Conservation (phyloP, 2,329 filamentous ascomycete genomes). For the Penicillium sp. region DNA sequence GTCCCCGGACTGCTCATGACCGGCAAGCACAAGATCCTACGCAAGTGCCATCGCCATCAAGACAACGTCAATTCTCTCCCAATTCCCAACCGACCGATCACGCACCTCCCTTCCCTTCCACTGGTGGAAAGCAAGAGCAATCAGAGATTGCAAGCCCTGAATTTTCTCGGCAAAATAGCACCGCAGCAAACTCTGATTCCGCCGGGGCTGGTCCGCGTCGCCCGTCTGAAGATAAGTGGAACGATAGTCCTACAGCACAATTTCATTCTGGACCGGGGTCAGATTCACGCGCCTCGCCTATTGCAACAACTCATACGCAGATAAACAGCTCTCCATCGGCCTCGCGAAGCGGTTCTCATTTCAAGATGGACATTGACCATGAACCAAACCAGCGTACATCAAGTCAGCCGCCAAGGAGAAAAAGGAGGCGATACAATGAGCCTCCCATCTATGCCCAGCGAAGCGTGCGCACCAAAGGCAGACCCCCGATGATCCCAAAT, state of each 20-base stretch:
- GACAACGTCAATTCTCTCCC: conserved; percentile 33
- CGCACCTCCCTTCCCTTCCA: conserved; percentile 40
- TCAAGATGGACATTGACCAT: conserved; percentile 27
- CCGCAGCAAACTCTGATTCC: conserved; percentile 27
- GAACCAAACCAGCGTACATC: conserved; percentile 20
- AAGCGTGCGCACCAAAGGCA: conserved; percentile 43
- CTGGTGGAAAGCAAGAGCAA: conserved; percentile 65
- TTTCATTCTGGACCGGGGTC: conserved; percentile 16
- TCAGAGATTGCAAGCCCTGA: conserved; percentile 79
- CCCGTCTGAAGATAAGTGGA: conserved; percentile 29
- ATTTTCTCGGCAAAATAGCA: conserved; percentile 49
- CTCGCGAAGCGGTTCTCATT: conserved; percentile 15
- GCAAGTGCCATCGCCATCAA: conserved; percentile 31
- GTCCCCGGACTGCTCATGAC: conserved; percentile 35
- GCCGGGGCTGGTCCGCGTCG: conserved; percentile 22
- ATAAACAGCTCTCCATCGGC: conserved; percentile 32
- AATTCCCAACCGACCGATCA: conserved; percentile 39
- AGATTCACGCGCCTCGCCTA: conserved; percentile 14
- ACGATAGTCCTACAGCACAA: conserved; percentile 27
- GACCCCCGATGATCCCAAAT: conserved; percentile 43
- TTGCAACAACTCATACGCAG: conserved; percentile 18
- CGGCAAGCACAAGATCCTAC: conserved; percentile 26
- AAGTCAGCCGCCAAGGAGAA: conserved; percentile 47
- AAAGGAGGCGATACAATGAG: conserved; percentile 53
- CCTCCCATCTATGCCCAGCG: conserved; percentile 54